Conservation (phyloP, 441 rosid genomes). For the Gossypium lobatum region DNA sequence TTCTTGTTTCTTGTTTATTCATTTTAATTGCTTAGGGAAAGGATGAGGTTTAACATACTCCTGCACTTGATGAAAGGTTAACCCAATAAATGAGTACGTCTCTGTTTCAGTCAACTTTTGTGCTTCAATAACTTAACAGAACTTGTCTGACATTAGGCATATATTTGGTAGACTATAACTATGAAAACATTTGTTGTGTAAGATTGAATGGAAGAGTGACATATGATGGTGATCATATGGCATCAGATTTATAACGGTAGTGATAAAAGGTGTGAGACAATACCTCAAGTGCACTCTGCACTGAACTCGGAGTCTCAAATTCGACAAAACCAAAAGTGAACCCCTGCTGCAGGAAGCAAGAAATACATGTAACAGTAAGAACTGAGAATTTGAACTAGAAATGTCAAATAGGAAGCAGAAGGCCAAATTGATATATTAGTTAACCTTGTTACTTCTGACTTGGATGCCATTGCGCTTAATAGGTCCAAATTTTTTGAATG, state of each 20-base stretch:
- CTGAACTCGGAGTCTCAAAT: conserved; percentile 61
- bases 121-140: conserved; percentile 3
- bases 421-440: conserved; percentile 13
- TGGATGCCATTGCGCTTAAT: conserved; percentile 82
- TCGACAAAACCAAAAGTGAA: conserved; percentile 94
- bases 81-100: neutral
- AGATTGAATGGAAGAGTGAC: neutral
- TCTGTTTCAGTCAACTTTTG: neutral
- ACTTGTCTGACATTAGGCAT: neutral
- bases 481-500: conserved; percentile 70
- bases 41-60: neutral
- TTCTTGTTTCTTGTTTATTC: neutral
- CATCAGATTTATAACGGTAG: neutral
- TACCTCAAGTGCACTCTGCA: conserved; percentile 81
- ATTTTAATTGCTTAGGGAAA: neutral
- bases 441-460: conserved; percentile 92
- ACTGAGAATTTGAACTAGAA: conserved; percentile 11
- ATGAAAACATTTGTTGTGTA: neutral
- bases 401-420: neutral
- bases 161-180: neutral
- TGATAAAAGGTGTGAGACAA: conserved; percentile 8
- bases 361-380: conserved; percentile 19
- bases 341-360: conserved; percentile 59
- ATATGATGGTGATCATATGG: neutral
- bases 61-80: neutral